Evolutionary conservation across 345 rosid genomes (phyloP).

Genomic region (Gossypium stocksii): DNA sequence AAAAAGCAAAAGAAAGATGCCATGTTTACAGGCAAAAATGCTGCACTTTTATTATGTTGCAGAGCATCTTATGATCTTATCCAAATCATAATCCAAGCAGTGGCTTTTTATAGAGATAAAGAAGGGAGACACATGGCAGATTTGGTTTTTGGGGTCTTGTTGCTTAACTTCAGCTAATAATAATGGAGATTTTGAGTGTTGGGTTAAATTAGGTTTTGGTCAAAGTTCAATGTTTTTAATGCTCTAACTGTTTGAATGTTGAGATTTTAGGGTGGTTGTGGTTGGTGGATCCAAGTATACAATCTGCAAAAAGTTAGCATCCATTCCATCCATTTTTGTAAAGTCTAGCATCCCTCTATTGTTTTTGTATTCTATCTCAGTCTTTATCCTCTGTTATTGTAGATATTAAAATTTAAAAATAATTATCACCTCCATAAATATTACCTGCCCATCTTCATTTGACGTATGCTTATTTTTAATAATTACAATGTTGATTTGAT

Average conservation of each 20-base stretch:
- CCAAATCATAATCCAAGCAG: background rate
- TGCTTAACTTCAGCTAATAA: background rate
- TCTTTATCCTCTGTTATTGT: no score
- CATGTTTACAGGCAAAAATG: background rate
- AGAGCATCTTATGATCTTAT: slow-evolving; percentile 16
- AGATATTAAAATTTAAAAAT: no score
- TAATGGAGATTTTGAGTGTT: background rate
- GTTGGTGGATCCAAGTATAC: no score
- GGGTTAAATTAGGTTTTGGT: background rate
- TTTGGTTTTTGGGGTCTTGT: background rate
- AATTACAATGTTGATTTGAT: no score
- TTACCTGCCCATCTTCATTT: no score
- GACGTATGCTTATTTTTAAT: no score
- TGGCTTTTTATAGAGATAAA: background rate
- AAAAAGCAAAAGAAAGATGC: slow-evolving; percentile 3
- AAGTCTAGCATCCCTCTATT: no score
- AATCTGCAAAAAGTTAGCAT: no score
- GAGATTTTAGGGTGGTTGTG: no score
- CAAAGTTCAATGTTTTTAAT: background rate
- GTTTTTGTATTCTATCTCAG: no score
- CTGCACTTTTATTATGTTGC: slow-evolving; percentile 6
- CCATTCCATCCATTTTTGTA: no score
- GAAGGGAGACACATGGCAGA: background rate
- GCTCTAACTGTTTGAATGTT: background rate
- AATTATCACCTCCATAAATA: no score